Conservation (phyloP, 176 grass and related monocot genomes). For the Coix lacrymajobi region DNA sequence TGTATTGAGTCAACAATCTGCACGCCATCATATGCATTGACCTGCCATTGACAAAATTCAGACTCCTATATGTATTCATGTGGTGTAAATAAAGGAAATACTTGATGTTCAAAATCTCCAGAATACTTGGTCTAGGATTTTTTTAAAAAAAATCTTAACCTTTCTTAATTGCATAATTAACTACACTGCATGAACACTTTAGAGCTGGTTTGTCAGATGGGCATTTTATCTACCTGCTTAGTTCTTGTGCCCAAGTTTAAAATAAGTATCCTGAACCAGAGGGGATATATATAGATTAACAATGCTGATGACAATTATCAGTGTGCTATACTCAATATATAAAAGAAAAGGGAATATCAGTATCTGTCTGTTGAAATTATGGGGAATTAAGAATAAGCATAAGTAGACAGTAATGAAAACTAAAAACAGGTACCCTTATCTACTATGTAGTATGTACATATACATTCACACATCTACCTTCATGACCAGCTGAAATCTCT, state of each 20-base stretch:
- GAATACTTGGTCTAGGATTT: not conserved
- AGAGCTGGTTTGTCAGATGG: not conserved
- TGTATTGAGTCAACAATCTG: constrained; percentile 64
- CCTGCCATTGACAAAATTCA: constrained; percentile 28
- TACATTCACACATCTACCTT: constrained; percentile 41
- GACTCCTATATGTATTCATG: not conserved
- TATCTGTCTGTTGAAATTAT: not conserved
- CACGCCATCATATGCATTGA: constrained; percentile 73
- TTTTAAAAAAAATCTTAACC: not conserved
- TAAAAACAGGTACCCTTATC: not conserved
- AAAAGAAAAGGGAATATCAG: not conserved
- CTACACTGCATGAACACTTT: not conserved
- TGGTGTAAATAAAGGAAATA: not conserved
- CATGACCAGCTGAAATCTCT: constrained; percentile 54
- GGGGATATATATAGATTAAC: not conserved
- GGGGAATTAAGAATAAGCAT: not conserved
- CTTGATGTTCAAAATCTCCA: not conserved
- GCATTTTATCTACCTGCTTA: not conserved
- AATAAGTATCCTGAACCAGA: not conserved
- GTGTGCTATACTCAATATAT: not conserved
- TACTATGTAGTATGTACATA: not conserved
- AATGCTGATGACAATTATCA: not conserved
- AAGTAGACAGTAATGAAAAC: not conserved
- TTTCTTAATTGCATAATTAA: not conserved
- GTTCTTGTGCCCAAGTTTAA: not conserved